phyloP scores from a whole-genome alignment of 805 yeast species.

The Wickerhamomyces hampshirensis region DNA sequence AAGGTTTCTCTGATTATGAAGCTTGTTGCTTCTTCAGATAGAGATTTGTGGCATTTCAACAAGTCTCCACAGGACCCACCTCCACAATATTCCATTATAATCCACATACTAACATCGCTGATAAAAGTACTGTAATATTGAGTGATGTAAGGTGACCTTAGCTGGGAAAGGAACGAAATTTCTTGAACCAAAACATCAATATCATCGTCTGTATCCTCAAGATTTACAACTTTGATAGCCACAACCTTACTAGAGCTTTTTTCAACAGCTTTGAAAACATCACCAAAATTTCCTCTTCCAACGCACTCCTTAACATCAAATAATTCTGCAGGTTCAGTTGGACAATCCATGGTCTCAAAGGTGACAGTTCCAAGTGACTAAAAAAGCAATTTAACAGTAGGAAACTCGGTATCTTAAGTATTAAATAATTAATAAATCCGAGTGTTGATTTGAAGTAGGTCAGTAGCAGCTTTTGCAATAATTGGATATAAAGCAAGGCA shows the following conservation, averaged over 20 bases:
- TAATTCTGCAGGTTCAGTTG: constrained; percentile 23
- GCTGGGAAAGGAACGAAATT: constrained; percentile 64
- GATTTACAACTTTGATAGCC: constrained; percentile 83
- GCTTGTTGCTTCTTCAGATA: constrained; percentile 58
- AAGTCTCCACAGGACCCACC: constrained; percentile 89
- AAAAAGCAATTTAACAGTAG: too few relatives aligned
- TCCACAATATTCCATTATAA: constrained; percentile 92
- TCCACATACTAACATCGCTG: constrained; percentile 69
- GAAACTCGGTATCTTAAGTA: too few relatives aligned
- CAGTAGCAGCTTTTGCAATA: too few relatives aligned
- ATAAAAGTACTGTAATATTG: constrained; percentile 59
- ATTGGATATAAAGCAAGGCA: too few relatives aligned
- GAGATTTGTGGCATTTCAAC: constrained; percentile 45
- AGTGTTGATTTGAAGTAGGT: too few relatives aligned
- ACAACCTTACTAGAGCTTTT: constrained; percentile 39
- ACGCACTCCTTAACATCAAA: constrained; percentile 49
- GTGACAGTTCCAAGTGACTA: neutral
- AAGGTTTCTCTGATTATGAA: constrained; percentile 60
- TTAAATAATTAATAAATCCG: too few relatives aligned
- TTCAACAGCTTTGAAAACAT: constrained; percentile 60
- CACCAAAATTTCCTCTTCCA: constrained; percentile 86
- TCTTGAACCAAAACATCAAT: constrained; percentile 70
- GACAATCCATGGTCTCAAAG: constrained; percentile 1
- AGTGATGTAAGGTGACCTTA: constrained; percentile 61
- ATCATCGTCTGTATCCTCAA: constrained; percentile 77